Percentiles rank a stretch among this genome's conserved stretches.
Evolutionary conservation across 108 stramenopile genomes (phyloP).

Genomic region (Epithemia pelagica): DNA sequence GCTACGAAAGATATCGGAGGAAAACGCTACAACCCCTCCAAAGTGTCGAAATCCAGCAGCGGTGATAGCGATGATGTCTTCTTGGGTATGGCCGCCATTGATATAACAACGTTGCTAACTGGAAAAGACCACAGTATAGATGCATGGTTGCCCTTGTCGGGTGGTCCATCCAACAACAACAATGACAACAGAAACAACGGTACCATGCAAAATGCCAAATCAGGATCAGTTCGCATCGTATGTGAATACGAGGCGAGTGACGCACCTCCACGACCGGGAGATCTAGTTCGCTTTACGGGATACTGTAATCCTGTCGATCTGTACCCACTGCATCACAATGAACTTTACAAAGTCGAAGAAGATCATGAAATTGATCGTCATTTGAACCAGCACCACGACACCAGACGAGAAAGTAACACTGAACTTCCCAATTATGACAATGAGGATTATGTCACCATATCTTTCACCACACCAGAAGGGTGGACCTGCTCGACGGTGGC

Average conservation of each 20-base stretch:
- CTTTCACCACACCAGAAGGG: constrained; percentile 55
- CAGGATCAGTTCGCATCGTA: constrained; percentile 43
- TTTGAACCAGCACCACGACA: not conserved
- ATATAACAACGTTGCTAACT: constrained; percentile 57
- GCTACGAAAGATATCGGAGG: constrained; percentile 18
- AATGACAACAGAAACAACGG: too few species aligned
- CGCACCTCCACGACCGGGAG: constrained; percentile 51
- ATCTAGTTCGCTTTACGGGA: constrained; percentile 59
- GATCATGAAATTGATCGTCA: constrained; percentile 9
- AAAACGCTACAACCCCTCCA: constrained; percentile 22
- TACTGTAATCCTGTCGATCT: constrained; percentile 54
- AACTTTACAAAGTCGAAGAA: constrained; percentile 39
- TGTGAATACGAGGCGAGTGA: constrained; percentile 78
- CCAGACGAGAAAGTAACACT: not conserved
- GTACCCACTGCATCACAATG: constrained; percentile 47
- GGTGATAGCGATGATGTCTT: constrained; percentile 51
- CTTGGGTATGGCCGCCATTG: constrained; percentile 60
- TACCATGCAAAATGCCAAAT: not conserved
- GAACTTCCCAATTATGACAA: constrained; percentile 21
- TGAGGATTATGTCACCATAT: constrained; percentile 54
- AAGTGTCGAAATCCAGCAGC: constrained; percentile 12
- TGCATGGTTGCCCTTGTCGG: constrained; percentile 47
- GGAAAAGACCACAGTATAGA: constrained; percentile 59
- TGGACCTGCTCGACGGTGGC: constrained; percentile 66
- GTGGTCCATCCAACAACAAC: constrained; percentile 3